phyloP scores from a whole-genome alignment of 2,329 filamentous ascomycete species.

The Nothophoma quercina region DNA sequence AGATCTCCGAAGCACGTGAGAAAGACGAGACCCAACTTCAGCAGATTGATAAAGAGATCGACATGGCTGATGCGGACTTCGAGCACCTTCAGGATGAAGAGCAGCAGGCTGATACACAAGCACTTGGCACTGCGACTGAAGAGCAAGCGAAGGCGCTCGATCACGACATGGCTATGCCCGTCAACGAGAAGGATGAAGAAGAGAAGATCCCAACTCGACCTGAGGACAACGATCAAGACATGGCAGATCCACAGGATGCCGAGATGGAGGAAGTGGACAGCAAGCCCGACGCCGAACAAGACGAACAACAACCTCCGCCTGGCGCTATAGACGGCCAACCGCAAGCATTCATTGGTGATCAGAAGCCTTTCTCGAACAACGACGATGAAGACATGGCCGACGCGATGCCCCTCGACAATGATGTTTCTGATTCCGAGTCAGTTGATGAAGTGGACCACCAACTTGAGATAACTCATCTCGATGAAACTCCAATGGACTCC shows the following conservation, averaged over 20 bases:
- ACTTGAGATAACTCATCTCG: constrained; percentile 76
- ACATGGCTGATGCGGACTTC: constrained; percentile 83
- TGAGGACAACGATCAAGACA: constrained; percentile 41
- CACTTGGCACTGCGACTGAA: constrained; percentile 84
- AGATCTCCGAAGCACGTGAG: constrained; percentile 66
- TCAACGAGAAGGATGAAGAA: constrained; percentile 60
- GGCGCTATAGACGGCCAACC: constrained; percentile 45
- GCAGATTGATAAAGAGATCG: constrained; percentile 63
- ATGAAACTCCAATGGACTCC: constrained; percentile 50
- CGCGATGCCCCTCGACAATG: constrained; percentile 45
- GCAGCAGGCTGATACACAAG: constrained; percentile 83
- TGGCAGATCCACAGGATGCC: constrained; percentile 44
- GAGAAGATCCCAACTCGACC: constrained; percentile 44
- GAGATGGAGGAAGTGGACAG: constrained; percentile 54
- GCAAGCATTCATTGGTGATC: constrained; percentile 56
- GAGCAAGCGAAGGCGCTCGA: constrained; percentile 88
- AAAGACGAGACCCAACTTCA: constrained; percentile 62
- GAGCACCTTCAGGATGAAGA: constrained; percentile 91
- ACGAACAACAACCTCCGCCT: constrained; percentile 36
- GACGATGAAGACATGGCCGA: constrained; percentile 52
- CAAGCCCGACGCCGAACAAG: constrained; percentile 31
- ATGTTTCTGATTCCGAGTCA: constrained; percentile 44
- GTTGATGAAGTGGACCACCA: constrained; percentile 61
- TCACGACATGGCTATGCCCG: constrained; percentile 85
- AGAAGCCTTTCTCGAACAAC: constrained; percentile 43